Evolutionary conservation across 192 early-diverging fungal genomes (phyloP).

Genomic region (Gamsiella multidivaricata): DNA sequence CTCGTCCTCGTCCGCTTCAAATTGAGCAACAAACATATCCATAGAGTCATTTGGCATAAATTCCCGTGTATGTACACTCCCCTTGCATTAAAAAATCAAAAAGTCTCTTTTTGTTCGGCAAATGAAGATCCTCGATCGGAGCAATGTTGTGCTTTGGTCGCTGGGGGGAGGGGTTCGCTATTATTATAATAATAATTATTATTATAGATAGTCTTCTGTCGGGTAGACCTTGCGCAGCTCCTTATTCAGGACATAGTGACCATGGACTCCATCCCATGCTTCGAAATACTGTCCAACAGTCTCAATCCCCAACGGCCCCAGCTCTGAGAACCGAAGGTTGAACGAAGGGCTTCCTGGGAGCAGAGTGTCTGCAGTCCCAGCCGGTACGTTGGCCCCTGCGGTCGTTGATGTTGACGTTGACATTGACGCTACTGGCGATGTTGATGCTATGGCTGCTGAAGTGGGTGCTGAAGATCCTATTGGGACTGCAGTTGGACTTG

Average conservation of each 20-base stretch:
- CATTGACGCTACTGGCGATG: background rate
- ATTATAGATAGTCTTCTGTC: constrained; percentile 27
- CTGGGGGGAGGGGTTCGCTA: too few relatives aligned
- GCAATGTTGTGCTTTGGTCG: too few relatives aligned
- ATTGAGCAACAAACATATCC: background rate
- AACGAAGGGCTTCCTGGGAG: background rate
- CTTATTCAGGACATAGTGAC: constrained; percentile 51
- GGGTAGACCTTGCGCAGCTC: constrained; percentile 44
- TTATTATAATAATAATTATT: too few relatives aligned
- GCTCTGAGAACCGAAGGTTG: constrained; percentile 20
- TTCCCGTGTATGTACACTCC: background rate
- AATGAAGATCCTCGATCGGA: too few relatives aligned
- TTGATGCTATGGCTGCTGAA: background rate
- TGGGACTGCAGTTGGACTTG: background rate
- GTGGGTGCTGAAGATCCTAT: too few relatives aligned
- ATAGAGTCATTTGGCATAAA: too few relatives aligned
- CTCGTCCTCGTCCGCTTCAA: constrained; percentile 1
- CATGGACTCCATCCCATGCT: constrained; percentile 34
- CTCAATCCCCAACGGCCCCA: constrained; percentile 38
- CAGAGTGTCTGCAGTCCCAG: background rate
- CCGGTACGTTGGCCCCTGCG: background rate
- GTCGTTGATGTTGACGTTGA: background rate
- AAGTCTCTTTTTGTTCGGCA: too few relatives aligned
- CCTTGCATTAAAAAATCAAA: background rate
- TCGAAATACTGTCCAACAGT: constrained; percentile 45